These are phyloP conservation scores for Exophiala alcalophila DNA, from an alignment of 2,329 filamentous ascomycete species.

Conservation along the genomic window DNA sequence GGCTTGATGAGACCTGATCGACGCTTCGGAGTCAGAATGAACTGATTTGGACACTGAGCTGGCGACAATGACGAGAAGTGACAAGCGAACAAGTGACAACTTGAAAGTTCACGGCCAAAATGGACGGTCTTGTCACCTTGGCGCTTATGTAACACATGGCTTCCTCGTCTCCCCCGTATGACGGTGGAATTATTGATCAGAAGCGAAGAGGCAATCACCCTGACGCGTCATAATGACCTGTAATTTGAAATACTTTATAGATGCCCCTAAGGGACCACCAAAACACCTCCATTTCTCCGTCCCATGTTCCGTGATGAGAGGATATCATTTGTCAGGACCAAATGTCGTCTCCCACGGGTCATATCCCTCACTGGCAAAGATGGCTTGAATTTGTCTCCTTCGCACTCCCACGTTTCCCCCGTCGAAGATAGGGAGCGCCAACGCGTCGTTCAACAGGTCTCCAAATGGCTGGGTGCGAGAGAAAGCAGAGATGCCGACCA, in stretches of 20 bases:
- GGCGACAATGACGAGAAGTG: too few species aligned
- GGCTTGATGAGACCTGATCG: too few species aligned
- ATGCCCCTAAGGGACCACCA: background rate
- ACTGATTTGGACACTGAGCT: too few species aligned
- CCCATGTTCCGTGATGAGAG: background rate
- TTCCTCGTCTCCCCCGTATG: too few species aligned
- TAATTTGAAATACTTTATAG: background rate
- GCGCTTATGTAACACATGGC: too few species aligned
- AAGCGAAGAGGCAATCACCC: too few species aligned
- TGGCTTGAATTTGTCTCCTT: conserved; percentile 43
- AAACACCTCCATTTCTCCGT: background rate
- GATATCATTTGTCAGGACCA: conserved; percentile 10
- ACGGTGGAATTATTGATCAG: too few species aligned
- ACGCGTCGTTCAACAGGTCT: conserved; percentile 45
- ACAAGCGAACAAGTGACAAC: too few species aligned
- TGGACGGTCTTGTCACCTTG: too few species aligned
- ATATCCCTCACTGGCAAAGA: conserved; percentile 41
- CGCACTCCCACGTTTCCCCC: conserved; percentile 55
- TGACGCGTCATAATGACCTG: conserved; percentile 1
- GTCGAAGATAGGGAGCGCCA: conserved; percentile 52
- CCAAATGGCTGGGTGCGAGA: conserved; percentile 43
- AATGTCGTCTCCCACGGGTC: conserved; percentile 44
- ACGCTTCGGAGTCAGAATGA: too few species aligned
- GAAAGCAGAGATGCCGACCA: conserved; percentile 52
- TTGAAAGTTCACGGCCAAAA: too few species aligned